Base-by-base conservation (phyloP, 179 eudicot genomes). In the Nepenthes alata region DNA sequence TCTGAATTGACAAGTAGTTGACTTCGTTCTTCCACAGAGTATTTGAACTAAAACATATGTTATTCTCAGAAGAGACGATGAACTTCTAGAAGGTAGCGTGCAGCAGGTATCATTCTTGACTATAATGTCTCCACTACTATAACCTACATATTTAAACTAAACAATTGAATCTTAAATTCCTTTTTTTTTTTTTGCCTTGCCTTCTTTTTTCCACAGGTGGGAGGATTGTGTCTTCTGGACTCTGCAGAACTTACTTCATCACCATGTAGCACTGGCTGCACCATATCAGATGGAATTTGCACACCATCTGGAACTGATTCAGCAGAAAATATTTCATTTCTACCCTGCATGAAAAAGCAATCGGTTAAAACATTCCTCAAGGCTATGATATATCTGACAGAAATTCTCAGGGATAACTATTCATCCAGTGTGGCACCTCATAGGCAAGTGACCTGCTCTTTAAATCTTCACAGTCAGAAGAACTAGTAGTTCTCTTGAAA, bases 401-500 rank as follows among this genome's bases (percentile, higher is more conserved):
- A 41, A 59, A 13, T 13, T 59, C 12, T 55, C 37, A 35, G 16
- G 54, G 48, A 47, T 37, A 47, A 13, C n/a, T 3, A 47, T 16
- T 35, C 45, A 45, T 61, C 44, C 3, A 60, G 25, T 39, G 34
- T 13, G 34, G 63, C 70, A 91, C 98, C 96, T 89, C 69, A n/a
- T 70, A 66, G 55, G 74, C 79, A 77, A 74, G 67, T 71, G 80
- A 67, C 73, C 78, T 81, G 47, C 74, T 63, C 68, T 83, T 88
- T 55, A 79, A 60, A 72, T 83, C 91, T 68, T 81, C 84, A 58
- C 67, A 71, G 62, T 87, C 91, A 55, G 93, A 87, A 65, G 80
- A 80, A 68, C 87, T 89, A 37, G 80, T 69, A 53, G 65, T 63
- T 67, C 82, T 77, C 76, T 76, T 80, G 72, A 73, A 55, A 75